phyloP scores from a whole-genome alignment of 805 yeast genomes.

The Sugiyamaella lignohabitans region DNA sequence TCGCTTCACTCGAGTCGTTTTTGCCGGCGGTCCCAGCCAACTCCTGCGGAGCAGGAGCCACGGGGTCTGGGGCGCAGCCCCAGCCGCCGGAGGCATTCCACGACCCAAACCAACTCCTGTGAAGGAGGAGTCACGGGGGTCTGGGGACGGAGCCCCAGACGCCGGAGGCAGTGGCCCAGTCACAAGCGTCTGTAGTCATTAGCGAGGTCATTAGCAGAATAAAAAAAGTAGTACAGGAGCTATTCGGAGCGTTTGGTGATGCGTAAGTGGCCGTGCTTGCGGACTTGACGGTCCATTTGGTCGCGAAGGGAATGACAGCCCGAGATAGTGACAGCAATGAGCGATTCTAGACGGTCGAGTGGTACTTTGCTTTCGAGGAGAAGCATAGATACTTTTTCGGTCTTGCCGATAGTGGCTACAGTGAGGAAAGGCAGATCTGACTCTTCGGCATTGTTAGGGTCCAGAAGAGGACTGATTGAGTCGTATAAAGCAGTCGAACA shows the following conservation, averaged over 20 bases:
- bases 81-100: too few relatives aligned
- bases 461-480: constrained; percentile 62
- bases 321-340: constrained; percentile 74
- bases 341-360: constrained; percentile 67
- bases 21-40: too few relatives aligned
- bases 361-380: constrained; percentile 80
- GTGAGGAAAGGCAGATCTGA: constrained; percentile 75
- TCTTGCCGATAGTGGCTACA: constrained; percentile 75
- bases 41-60: too few relatives aligned
- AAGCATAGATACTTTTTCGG: constrained; percentile 70
- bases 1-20: too few relatives aligned
- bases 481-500: constrained; percentile 76
- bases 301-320: constrained; percentile 81
- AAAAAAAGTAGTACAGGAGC: too few relatives aligned
- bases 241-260: constrained; percentile 35
- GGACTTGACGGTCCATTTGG: constrained; percentile 77
- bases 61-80: too few relatives aligned
- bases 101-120: too few relatives aligned
- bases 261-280: constrained; percentile 63
- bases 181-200: too few relatives aligned
- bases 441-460: constrained; percentile 77
- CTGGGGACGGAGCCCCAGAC: too few relatives aligned
- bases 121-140: too few relatives aligned
- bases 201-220: too few relatives aligned
- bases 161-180: too few relatives aligned